phyloP scores from a whole-genome alignment of 2,329 filamentous ascomycete species.

The Lachnellula suecica region DNA sequence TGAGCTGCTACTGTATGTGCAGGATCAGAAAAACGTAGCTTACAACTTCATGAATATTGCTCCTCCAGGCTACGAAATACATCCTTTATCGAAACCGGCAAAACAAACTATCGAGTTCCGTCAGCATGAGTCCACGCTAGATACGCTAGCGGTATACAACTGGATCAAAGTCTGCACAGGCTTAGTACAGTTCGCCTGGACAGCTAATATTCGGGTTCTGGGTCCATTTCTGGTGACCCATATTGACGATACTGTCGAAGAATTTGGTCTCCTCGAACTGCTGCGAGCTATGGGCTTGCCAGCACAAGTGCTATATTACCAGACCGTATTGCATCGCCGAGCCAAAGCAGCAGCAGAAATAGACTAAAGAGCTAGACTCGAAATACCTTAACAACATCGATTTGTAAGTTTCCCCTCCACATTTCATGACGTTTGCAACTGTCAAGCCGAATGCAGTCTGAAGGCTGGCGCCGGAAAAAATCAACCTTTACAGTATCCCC shows the following conservation, averaged over 20 bases:
- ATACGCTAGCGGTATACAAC: not conserved
- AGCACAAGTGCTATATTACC: not conserved
- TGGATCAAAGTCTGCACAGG: constrained; percentile 1
- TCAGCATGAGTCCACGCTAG: not conserved
- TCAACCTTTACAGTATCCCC: no score
- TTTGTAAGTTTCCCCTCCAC: no score
- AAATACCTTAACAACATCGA: no score
- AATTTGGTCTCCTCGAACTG: not conserved
- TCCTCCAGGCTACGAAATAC: no score
- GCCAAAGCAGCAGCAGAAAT: not conserved
- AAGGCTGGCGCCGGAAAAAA: no score
- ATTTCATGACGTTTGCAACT: no score
- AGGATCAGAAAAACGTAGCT: not conserved
- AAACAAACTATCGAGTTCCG: not conserved
- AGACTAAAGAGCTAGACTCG: no score
- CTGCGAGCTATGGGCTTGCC: not conserved
- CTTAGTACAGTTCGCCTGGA: not conserved
- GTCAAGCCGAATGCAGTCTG: no score
- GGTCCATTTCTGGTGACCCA: not conserved
- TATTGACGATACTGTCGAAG: not conserved
- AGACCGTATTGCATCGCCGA: not conserved
- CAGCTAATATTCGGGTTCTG: no score
- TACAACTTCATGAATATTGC: not conserved
- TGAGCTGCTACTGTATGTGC: not conserved
- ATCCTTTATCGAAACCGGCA: not conserved